Conservation (phyloP, 1,284 basidiomycete genomes). For the Ustilago crameri region DNA sequence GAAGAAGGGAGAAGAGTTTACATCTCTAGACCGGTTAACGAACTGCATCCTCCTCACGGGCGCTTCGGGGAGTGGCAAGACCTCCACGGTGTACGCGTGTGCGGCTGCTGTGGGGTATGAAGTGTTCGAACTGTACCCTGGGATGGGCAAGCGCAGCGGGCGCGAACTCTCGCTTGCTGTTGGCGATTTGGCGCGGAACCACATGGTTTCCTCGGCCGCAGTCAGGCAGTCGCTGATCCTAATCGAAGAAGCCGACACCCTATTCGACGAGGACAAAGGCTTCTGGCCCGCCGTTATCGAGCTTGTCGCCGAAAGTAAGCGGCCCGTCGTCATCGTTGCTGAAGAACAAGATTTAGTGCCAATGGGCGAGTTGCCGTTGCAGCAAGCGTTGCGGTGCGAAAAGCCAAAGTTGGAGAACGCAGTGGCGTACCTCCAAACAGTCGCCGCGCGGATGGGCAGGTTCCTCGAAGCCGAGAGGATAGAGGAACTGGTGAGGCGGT, state of each 20-base stretch:
- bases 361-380: slow-evolving; percentile 45
- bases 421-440: slow-evolving; percentile 55
- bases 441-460: slow-evolving; percentile 12
- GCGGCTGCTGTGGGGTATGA: slow-evolving; percentile 83
- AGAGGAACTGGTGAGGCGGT: neutral
- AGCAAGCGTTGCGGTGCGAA: slow-evolving; percentile 47
- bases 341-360: slow-evolving; percentile 54
- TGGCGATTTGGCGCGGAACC: slow-evolving; percentile 90
- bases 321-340: slow-evolving; percentile 64
- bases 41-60: slow-evolving; percentile 76
- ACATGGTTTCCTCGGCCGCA: slow-evolving; percentile 63
- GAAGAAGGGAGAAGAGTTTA: neutral
- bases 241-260: slow-evolving; percentile 94
- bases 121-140: slow-evolving; percentile 97
- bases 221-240: slow-evolving; percentile 84
- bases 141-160: slow-evolving; percentile 81
- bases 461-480: neutral
- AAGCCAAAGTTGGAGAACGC: slow-evolving; percentile 47
- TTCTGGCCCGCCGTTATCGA: slow-evolving; percentile 83
- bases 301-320: slow-evolving; percentile 53
- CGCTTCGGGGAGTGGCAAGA: slow-evolving; percentile 70
- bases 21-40: slow-evolving; percentile 30
- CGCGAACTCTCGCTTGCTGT: slow-evolving; percentile 82
- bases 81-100: slow-evolving; percentile 64
- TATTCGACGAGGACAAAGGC: slow-evolving; percentile 87